Evolutionary conservation across 768 basidiomycete genomes (phyloP), one percentile per base, ranked within the genome.

Genomic region (Tulasnella sp.): DNA sequence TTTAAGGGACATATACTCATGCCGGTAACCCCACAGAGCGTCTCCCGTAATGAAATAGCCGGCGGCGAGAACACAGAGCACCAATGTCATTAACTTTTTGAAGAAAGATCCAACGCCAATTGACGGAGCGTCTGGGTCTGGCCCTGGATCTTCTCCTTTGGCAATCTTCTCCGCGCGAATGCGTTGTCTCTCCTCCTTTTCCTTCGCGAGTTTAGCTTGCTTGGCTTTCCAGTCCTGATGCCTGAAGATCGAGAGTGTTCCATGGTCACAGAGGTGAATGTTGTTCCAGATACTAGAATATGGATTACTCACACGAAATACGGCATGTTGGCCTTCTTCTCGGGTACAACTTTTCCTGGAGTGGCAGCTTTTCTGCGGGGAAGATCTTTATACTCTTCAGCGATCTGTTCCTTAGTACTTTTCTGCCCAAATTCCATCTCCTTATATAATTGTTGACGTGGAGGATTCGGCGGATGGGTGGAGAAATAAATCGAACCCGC

Each of bases 11-110:
- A 67, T 59, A 74, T 77, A 81, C 62, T 76, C 76, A 56, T 74
- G 75, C 56, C 82, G 71, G 59, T 80, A 77, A 56, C 90, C 87
- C 88, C 89, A 95, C 19, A 78, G 66, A 62, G 78, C 87, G 61
- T 81, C 86, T n/a, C 82, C 85, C 0, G 86, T 86, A 61, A 92
- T 68, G 65, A 92, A 89, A 62, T 83, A 83, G 48, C 89, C 82
- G 31, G 79, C 73, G 27, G 87, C 68, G 1, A 76, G 60, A 33
- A 73, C 54, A 55, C 78, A 65, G 45, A 84, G 58, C 19, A 78
- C 46, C 2, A 75, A 45, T 57, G 76, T 74, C 43, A 83, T 53
- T 32, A 84, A 57, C 62, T 86, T 81, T 63, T 83, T 86, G 61
- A 88, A 64, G 41, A 88, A 61, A 20, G 76, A 80, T 28, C 47